phyloP scores from a whole-genome alignment of 2,329 filamentous ascomycete genomes.

The Keithomyces neogunnii region DNA sequence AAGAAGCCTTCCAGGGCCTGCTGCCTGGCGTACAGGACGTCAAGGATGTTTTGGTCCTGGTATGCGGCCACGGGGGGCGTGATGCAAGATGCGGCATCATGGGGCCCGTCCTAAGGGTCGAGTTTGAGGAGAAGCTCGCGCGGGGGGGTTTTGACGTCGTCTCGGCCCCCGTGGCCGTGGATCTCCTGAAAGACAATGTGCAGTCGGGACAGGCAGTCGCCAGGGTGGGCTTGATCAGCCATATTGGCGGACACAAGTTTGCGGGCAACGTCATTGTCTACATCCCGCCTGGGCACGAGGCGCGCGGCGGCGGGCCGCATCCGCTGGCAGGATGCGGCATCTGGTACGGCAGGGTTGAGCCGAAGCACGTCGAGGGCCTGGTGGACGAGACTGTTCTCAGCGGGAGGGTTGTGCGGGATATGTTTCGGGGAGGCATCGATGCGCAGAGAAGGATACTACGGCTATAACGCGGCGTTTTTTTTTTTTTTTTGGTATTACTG shows the following conservation, averaged over 20 bases:
- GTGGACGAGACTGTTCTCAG: constrained; percentile 60
- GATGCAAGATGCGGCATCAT: constrained; percentile 77
- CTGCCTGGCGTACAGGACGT: constrained; percentile 53
- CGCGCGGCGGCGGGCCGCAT: constrained; percentile 35
- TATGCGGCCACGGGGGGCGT: constrained; percentile 79
- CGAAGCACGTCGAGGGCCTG: constrained; percentile 67
- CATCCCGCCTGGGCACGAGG: constrained; percentile 48
- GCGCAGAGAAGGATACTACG: constrained; percentile 43
- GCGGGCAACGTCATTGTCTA: constrained; percentile 81
- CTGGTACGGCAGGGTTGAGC: constrained; percentile 76
- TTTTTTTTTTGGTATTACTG: not conserved
- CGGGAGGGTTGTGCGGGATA: constrained; percentile 59
- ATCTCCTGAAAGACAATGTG: constrained; percentile 3
- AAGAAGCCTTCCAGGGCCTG: constrained; percentile 40
- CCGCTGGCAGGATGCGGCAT: constrained; percentile 62
- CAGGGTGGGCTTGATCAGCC: constrained; percentile 62
- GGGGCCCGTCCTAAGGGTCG: constrained; percentile 61
- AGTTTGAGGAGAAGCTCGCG: constrained; percentile 58
- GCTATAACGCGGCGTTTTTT: constrained; percentile 20
- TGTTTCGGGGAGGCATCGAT: constrained; percentile 64
- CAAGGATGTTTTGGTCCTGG: constrained; percentile 64
- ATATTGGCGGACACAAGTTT: constrained; percentile 79
- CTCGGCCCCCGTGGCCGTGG: constrained; percentile 33
- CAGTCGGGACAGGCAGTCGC: constrained; percentile 29
- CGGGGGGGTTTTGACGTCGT: constrained; percentile 40